These are phyloP conservation scores for Ormosia emarginata DNA, from an alignment of 306 rosid species.

Conservation along the genomic window DNA sequence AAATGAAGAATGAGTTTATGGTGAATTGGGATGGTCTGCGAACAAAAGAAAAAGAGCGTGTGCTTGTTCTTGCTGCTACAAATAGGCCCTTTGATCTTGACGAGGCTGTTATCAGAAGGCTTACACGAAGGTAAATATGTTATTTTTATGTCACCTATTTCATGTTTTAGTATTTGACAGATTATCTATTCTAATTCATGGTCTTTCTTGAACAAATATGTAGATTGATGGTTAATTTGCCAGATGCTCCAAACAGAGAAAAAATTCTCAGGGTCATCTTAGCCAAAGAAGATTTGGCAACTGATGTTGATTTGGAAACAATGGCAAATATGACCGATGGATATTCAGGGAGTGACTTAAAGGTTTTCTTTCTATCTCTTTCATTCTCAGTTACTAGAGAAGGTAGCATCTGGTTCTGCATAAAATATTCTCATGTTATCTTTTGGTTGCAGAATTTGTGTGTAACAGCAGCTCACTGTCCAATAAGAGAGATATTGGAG, in stretches of 20 bases:
- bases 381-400: conserved; percentile 10
- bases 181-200: neutral
- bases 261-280: conserved; percentile 76
- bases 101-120: conserved; percentile 98
- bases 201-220: neutral
- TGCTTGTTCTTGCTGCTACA: conserved; percentile 95
- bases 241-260: conserved; percentile 77
- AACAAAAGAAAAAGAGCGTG: conserved; percentile 90
- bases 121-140: conserved; percentile 73
- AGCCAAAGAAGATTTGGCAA: conserved; percentile 80
- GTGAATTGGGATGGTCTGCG: conserved; percentile 98
- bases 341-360: conserved; percentile 94
- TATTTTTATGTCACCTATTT: neutral
- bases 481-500: conserved; percentile 87
- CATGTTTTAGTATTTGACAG: neutral
- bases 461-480: conserved; percentile 85
- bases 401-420: neutral
- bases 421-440: conserved; percentile 16
- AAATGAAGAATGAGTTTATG: conserved; percentile 99
- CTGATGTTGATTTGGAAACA: conserved; percentile 76
- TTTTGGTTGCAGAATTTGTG: conserved; percentile 79
- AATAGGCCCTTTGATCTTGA: conserved; percentile 98
- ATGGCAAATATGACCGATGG: conserved; percentile 88
- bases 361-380: conserved; percentile 46
- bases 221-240: conserved; percentile 95